Base-by-base conservation (phyloP, 495 filamentous ascomycete species). In the Daldinia vernicosa region DNA sequence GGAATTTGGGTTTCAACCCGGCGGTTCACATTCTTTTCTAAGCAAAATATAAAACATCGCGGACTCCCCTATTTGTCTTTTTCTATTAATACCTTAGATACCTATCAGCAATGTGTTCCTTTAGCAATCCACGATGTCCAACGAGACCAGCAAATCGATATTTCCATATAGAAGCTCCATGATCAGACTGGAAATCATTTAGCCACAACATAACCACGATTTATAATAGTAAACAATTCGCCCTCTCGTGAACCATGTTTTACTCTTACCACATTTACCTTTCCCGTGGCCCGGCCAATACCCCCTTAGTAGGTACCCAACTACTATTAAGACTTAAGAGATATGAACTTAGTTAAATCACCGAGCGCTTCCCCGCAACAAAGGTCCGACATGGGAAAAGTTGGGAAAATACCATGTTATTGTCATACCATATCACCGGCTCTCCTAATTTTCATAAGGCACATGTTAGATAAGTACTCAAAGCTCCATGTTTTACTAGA, bases 211-310 rank as follows among this genome's bases (percentile, higher is more conserved):
- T 9, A 30, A 37, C 50, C 17, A 12, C 12, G 12, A 47, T 24
- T 22, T 22, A 24, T 35, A 47, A 47, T 47, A 47, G 24, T 47
- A 47, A 14, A 24, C 43, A 47, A 22, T 24, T 24, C 43, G 17
- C 8, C 4, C 19, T 47, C 43, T 47, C 43, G 43, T 47, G 19
- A 47, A 24, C 43, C 6, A 47, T 47, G 17, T 24, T 24, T 47
- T 47, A 11, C 43, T 2, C 43, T 47, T 56, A 19, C 32, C 70
- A 72, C 65, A 68, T 68, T 65, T 65, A 58, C 53, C 70, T 72
- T 68, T 57, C 14, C 19, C 40, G 58, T 37, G 30, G 60, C 1
- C 60, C 70, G 65, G 40, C 19, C 17, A 27, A 32, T n/a, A 32
- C 30, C 53, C 15, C 12, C 24, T 22, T 19, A 7, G 7, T 26